Base-by-base conservation (phyloP, 2,329 filamentous ascomycete genomes). In the Fusarium annulatum region DNA sequence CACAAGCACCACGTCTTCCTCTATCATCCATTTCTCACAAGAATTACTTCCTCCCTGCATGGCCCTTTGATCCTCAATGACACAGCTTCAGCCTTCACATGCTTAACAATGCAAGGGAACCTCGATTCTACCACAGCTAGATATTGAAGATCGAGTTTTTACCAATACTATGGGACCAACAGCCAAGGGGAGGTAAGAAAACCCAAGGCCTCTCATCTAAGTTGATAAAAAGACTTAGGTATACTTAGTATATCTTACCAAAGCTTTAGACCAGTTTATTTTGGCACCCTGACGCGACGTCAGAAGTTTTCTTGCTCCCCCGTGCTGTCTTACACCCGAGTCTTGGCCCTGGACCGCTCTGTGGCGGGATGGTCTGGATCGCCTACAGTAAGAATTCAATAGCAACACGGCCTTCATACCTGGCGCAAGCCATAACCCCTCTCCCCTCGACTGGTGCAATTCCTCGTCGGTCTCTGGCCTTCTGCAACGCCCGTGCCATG, bases 391-490 rank as follows among this genome's bases (percentile, higher is more conserved):
- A 53, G 33, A 23, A 21, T 21, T 19, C 5, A 2, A 10, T 14
- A 18, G 19, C 30, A 21, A 41, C 51, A 73, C 71, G 59, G 71
- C n/a, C 41, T 26, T 34, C 67, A 68, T 71, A 62, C 67, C 67
- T 68, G 23, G 5, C 36, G 43, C 61, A 73, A 74, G 71, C 71
- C 71, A 74, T 59, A 43, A 41, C 62, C 42, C 59, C 68, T 36
- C 69, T 23, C 23, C 38, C 52, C 26, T 26, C 34, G 9, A 36
- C 49, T 36, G 30, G 33, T 23, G 15, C 28, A 23, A n/a, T 70
- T 72, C 52, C 41, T 69, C 43, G 42, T 23, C 60, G 41, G 57
- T 73, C 56, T 62, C 56, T 67, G 57, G 23, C 45, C 45, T 62
- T 56, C 65, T 58, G 12, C 18, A 52, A 36, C 38, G 69, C 62